Conservation (phyloP, 164 flowering plant species). For the Warburgia ugandensis region DNA sequence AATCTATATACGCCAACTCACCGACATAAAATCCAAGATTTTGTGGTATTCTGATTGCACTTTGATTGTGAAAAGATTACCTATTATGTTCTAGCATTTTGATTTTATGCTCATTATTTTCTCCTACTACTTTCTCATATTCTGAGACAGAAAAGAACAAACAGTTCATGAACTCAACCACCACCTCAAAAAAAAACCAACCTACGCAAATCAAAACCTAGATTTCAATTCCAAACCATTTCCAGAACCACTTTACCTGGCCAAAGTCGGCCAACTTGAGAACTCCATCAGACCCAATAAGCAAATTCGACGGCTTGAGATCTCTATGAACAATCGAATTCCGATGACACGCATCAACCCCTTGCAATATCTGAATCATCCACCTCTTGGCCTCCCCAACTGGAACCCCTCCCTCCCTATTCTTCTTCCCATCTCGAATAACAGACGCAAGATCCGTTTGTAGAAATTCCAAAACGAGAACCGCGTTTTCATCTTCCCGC, state of each 20-base stretch:
- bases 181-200: too few relatives aligned
- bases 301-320: slow-evolving; percentile 76
- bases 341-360: slow-evolving; percentile 68
- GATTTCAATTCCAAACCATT: background rate
- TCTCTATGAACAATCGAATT: slow-evolving; percentile 69
- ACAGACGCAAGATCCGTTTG: slow-evolving; percentile 57
- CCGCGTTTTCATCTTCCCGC: slow-evolving; percentile 83
- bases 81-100: too few relatives aligned
- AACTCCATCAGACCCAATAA: slow-evolving; percentile 64
- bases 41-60: too few relatives aligned
- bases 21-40: too few relatives aligned
- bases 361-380: slow-evolving; percentile 76
- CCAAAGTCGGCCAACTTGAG: slow-evolving; percentile 94
- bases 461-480: slow-evolving; percentile 74
- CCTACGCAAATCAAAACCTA: too few relatives aligned
- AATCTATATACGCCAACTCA: too few relatives aligned
- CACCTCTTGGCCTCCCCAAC: slow-evolving; percentile 70
- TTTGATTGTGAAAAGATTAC: too few relatives aligned
- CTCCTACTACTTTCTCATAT: too few relatives aligned
- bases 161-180: too few relatives aligned
- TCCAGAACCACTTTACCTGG: slow-evolving; percentile 45
- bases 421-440: slow-evolving; percentile 50
- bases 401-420: slow-evolving; percentile 33
- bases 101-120: too few relatives aligned
- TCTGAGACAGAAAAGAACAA: too few relatives aligned